Base-by-base conservation (phyloP, 2,329 filamentous ascomycete genomes). In the Alternaria panax region DNA sequence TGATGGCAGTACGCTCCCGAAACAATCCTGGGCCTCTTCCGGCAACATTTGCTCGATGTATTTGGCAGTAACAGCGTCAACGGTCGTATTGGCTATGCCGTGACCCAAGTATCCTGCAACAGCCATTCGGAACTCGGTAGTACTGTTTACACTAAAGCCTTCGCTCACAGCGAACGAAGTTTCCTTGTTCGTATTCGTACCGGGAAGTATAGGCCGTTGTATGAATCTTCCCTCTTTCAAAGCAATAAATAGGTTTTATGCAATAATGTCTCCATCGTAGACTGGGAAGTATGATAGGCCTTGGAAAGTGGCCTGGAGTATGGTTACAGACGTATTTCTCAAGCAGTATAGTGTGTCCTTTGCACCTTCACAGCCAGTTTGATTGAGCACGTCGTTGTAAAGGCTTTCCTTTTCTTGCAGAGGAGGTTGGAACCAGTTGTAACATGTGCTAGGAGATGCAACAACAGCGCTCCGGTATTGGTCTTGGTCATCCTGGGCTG, bases 111-210 rank as follows among this genome's bases (percentile, higher is more conserved):
- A 46, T 34, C 28, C n/a, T n/a, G 36, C 38, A 16, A 53, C 2
- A 16, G 40, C 18, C 9, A 28, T 11, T n/a, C 20, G 25, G 12
- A 53, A 53, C 24, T 45, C 24, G 12, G 48, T 25, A 22, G 54
- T 18, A 7, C 16, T 45, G 40, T 36, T 46, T 38, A 20, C 27
- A 18, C 16, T 25, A 4, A 36, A 32, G 25, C 28, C 48, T 25
- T 30, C 36, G 38, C 38, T 45, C 5, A 22, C 53, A 20, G 38
- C 20, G 12, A 57, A 30, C 5, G 54, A 40, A 4, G 54, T 57
- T 3, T 86, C 88, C 69, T 90, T 88, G 65, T 90, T 88, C 1
- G 82, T 82, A 69, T 88, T 90, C 28, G 81, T 82, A 5, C 88
- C 88, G 41, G 83, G 78, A 2, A 90, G 77, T 30, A 89, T 80